Evolutionary conservation across 1,284 basidiomycete genomes (phyloP), one percentile per base, ranked within the genome.

Genomic region (Austroboletus novae-zelandiae): DNA sequence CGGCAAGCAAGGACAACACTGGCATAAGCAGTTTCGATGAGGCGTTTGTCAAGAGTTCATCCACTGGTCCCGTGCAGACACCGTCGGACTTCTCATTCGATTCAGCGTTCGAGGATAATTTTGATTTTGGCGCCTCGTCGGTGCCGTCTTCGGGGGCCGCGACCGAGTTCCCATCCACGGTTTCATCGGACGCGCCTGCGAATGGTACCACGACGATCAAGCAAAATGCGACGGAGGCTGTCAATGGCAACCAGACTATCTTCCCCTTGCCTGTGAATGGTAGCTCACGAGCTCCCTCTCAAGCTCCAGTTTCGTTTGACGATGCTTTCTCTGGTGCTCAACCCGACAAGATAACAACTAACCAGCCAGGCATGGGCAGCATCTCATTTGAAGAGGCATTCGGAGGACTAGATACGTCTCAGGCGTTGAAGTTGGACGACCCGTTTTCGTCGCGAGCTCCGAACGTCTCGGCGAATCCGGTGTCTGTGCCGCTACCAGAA

Each of bases 91-190:
- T 85, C 57, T 73, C 80, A 10, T 86, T 90, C 53, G 86, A 86
- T 51, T 73, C 80, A 49, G 78, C 75, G n/a, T 94, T 94, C 59
- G 91, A 94, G 32, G 91, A 93, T 60, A 87, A 89, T 56, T 93
- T 94, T 64, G 91, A 94, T 70, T 94, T 94, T 57, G 75, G 72
- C 2, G 74, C 80, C 13, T n/a, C 34, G 5, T 35, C 34, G 6
- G 3, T 35, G 15, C 74, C 80, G 41, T 74, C 78, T 1, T 72
- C 76, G 10, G 73, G 72, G 17, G 51, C 65, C 7, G 64, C 59
- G 45, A 59, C 67, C 20, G 60, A 61, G 29, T 58, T 70, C 48
- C 59, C 67, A 27, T 54, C 66, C n/a, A 48, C 52, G 25, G 44
- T 57, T 17, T 51, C 59, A 2, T 47, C 59, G 17, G 47, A 53